phyloP scores from a whole-genome alignment of 116 monocot species.

The Dioscorea cayenensis region DNA sequence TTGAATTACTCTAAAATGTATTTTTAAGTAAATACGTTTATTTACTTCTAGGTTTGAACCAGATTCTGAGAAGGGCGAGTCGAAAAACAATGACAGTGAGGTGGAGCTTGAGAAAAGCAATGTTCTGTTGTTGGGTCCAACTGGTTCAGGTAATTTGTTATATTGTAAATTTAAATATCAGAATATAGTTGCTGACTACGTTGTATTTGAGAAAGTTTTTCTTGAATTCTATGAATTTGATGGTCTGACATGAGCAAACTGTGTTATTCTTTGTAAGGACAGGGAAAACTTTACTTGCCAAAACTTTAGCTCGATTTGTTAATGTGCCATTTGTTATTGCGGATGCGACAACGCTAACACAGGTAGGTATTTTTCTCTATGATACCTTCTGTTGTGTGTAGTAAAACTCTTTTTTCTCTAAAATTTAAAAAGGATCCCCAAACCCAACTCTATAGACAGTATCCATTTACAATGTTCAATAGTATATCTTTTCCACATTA shows the following conservation, averaged over 20 bases:
- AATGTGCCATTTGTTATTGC: constrained; percentile 99
- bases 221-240: constrained; percentile 12
- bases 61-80: constrained; percentile 32
- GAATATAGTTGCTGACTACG: background rate
- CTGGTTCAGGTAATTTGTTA: constrained; percentile 78
- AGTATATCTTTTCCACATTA: too few species aligned
- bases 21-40: background rate
- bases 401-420: background rate
- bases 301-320: constrained; percentile 96
- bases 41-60: constrained; percentile 29
- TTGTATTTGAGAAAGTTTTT: constrained; percentile 1
- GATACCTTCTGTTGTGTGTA: background rate
- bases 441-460: too few species aligned
- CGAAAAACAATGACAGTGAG: constrained; percentile 54
- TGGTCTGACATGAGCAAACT: constrained; percentile 8
- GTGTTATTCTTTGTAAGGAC: constrained; percentile 42
- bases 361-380: constrained; percentile 42
- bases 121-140: constrained; percentile 94
- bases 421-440: too few species aligned
- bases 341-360: constrained; percentile 97
- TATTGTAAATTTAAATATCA: background rate
- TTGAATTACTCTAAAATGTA: background rate
- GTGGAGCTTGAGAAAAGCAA: constrained; percentile 97
- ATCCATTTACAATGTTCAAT: too few species aligned
- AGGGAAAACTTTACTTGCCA: constrained; percentile 99